Conservation (phyloP, 768 basidiomycete genomes). For the Auricularia heimuer region DNA sequence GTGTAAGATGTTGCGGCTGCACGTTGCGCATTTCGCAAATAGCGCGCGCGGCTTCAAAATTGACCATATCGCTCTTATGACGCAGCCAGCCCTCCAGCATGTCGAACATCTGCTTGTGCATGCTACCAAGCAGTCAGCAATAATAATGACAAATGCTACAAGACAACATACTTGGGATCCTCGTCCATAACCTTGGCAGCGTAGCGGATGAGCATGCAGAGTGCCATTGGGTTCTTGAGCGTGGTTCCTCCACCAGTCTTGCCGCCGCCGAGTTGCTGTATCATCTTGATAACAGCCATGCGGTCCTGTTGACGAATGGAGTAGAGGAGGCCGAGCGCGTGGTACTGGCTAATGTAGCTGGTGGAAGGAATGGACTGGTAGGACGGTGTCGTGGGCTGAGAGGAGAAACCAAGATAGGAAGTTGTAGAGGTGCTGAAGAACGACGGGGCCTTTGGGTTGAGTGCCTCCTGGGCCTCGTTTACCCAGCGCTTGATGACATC, state of each 20-base stretch:
- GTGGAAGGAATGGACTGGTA: constrained; percentile 77
- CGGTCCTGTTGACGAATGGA: constrained; percentile 94
- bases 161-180: constrained; percentile 80
- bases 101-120: constrained; percentile 88
- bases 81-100: constrained; percentile 89
- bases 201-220: constrained; percentile 97
- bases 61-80: constrained; percentile 99
- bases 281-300: constrained; percentile 99
- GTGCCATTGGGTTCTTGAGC: constrained; percentile 90
- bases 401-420: constrained; percentile 64
- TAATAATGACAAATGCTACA: not conserved
- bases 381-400: constrained; percentile 37
- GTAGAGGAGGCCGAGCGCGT: constrained; percentile 88
- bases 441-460: constrained; percentile 68
- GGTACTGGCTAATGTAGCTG: constrained; percentile 94
- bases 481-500: constrained; percentile 98
- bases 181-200: constrained; percentile 99
- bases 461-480: constrained; percentile 97
- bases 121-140: constrained; percentile 34
- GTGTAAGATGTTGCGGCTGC: constrained; percentile 62
- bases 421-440: constrained; percentile 47
- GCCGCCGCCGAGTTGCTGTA: constrained; percentile 90
- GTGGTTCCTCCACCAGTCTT: constrained; percentile 75
- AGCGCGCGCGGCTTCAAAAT: constrained; percentile 93
- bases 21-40: constrained; percentile 95